Evolutionary conservation across 2,329 filamentous ascomycete species (phyloP), one percentile per base, ranked within the genome.

Genomic region (Phoma herbarum): DNA sequence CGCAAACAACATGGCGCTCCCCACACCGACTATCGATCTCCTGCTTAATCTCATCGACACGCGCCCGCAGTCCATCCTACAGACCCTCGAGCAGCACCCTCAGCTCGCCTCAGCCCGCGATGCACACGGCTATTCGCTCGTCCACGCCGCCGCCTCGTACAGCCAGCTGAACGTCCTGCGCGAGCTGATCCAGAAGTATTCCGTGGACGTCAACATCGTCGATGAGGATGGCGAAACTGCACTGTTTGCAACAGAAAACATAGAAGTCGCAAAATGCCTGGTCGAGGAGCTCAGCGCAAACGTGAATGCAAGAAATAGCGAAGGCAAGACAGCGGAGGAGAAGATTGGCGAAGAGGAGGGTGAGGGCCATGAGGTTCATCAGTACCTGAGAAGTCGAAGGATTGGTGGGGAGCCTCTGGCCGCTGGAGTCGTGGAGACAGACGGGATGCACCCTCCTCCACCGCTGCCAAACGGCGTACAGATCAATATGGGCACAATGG

Each of bases 151-250:
- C 16, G 89, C 92, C 18, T 97, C 93, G 67, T 99, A 98, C 83
- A 90, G 90, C 74, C 93, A 98, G 74, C 80, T 92, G 33, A 86
- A 90, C 54, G 87, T 99, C 16, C 84, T 97, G 16, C 89, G 90
- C 59, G 78, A 86, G 0, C 84, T 99, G 6, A 83, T 97, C 26
- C 82, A 82, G 45, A 91, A 94, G 31, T 92, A 93, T 78, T 79
- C 87, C 12, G 93, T 94, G 23, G 82, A 93, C 60, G 86, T 93
- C 46, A 89, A 97, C 74, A 81, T 97, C 51, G 86, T 85, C 65
- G 95, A 99, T 74, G 92, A 97, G 76, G 95, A 99, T 75, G 86
- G 88, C 56, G 95, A 99, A 79, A 97, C 94, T 1, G 90, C 94
- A n/a, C 82, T 99, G 4, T 99, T 97, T 73, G 92, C 93, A n/a